These are phyloP conservation scores for Solidago caesia DNA, from an alignment of 129 eudicot species.

Conservation along the genomic window DNA sequence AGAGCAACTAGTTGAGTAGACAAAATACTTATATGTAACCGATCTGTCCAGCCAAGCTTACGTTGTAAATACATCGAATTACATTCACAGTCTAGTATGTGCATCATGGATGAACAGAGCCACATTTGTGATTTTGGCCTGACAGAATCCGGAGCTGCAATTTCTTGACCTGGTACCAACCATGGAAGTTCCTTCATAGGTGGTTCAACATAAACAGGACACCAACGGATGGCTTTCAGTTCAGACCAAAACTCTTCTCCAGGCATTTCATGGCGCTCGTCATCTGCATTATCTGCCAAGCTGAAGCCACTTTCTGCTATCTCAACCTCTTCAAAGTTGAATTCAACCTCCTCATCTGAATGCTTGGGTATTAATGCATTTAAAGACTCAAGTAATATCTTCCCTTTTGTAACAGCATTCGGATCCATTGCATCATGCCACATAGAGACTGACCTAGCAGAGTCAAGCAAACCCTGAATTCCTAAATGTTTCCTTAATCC, in stretches of 20 bases:
- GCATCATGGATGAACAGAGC: constrained; percentile 77
- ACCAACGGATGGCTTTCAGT: constrained; percentile 71
- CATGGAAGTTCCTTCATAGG: constrained; percentile 84
- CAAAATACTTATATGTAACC: constrained; percentile 44
- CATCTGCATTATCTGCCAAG: constrained; percentile 34
- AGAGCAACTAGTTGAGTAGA: constrained; percentile 65
- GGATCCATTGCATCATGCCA: constrained; percentile 58
- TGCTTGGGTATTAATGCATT: constrained; percentile 56
- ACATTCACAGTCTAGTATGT: constrained; percentile 79
- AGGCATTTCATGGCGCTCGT: constrained; percentile 50
- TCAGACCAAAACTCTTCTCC: constrained; percentile 82
- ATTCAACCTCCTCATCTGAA: constrained; percentile 45
- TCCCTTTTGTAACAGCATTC: constrained; percentile 50
- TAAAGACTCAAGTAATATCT: constrained; percentile 64
- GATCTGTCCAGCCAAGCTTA: constrained; percentile 92
- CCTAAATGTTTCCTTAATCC: constrained; percentile 72
- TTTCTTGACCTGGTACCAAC: constrained; percentile 51
- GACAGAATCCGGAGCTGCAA: constrained; percentile 71
- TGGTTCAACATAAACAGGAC: constrained; percentile 83
- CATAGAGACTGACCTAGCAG: constrained; percentile 86
- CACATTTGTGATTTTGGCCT: constrained; percentile 89
- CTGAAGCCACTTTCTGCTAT: constrained; percentile 10
- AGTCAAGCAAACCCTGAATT: constrained; percentile 71
- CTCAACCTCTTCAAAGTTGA: constrained; percentile 25
- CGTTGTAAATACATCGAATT: constrained; percentile 46